Evolutionary conservation across 306 rosid genomes (phyloP).

Genomic region (Lablab purpureus): DNA sequence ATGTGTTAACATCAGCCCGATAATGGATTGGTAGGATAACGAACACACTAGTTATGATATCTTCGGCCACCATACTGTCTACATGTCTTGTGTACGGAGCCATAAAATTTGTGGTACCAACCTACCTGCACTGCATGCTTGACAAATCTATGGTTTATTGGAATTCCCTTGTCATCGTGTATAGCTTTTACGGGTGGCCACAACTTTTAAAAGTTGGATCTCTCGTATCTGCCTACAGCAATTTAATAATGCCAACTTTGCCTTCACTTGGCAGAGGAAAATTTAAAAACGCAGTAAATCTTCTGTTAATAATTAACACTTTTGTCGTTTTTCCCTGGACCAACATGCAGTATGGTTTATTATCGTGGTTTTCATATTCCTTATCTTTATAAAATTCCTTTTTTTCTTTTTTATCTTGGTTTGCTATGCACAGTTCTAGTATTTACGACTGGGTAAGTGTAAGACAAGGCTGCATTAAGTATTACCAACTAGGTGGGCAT

Average conservation of each 20-base stretch:
- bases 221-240: constrained; percentile 30
- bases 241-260: constrained; percentile 38
- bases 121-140: constrained; percentile 38
- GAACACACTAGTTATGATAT: background rate
- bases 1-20: background rate
- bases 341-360: constrained; percentile 41
- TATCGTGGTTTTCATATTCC: constrained; percentile 23
- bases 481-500: too few relatives aligned
- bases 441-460: too few relatives aligned
- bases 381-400: constrained; percentile 1
- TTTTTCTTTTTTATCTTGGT: background rate
- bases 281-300: constrained; percentile 33
- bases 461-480: too few relatives aligned
- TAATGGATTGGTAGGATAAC: background rate
- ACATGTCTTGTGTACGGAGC: constrained; percentile 1
- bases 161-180: constrained; percentile 36
- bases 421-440: background rate
- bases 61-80: background rate
- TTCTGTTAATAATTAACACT: constrained; percentile 8
- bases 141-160: constrained; percentile 51
- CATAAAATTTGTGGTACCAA: constrained; percentile 24
- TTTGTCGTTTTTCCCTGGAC: constrained; percentile 13
- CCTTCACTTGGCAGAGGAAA: constrained; percentile 37
- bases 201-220: constrained; percentile 37
- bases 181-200: constrained; percentile 36